Evolutionary conservation across 2,329 filamentous ascomycete genomes (phyloP).

Genomic region (Neonectria sp.): DNA sequence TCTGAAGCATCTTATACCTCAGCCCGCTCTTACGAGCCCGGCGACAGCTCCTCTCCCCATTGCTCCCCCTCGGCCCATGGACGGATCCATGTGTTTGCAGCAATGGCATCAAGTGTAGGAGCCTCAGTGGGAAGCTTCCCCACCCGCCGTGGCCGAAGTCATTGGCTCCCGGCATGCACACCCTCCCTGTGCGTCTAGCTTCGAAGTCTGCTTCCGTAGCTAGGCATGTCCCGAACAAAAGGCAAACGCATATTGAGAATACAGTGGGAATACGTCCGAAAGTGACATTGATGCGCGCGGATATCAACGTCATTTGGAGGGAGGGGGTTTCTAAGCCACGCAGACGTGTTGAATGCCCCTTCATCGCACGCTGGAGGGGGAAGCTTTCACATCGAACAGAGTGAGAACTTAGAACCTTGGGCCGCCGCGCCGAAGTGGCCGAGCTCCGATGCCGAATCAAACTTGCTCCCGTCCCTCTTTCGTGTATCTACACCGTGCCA

Average conservation of each 20-base stretch:
- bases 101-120: constrained; percentile 21
- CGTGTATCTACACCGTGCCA: background rate
- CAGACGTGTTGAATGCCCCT: background rate
- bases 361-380: background rate
- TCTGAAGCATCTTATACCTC: constrained; percentile 28
- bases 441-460: background rate
- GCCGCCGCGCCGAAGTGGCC: background rate
- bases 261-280: background rate
- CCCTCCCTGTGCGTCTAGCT: constrained; percentile 17
- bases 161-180: constrained; percentile 13
- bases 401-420: background rate
- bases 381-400: background rate
- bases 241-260: background rate
- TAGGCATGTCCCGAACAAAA: background rate
- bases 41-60: constrained; percentile 1
- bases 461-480: background rate
- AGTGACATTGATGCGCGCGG: background rate
- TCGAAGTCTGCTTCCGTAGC: background rate
- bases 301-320: background rate
- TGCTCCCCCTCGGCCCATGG: background rate
- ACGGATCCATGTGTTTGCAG: constrained; percentile 26
- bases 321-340: background rate
- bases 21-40: constrained; percentile 1
- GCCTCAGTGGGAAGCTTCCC: constrained; percentile 15
- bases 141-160: background rate